Base-by-base conservation (phyloP, 2,329 filamentous ascomycete genomes). In the Clarireedia monteithiana region DNA sequence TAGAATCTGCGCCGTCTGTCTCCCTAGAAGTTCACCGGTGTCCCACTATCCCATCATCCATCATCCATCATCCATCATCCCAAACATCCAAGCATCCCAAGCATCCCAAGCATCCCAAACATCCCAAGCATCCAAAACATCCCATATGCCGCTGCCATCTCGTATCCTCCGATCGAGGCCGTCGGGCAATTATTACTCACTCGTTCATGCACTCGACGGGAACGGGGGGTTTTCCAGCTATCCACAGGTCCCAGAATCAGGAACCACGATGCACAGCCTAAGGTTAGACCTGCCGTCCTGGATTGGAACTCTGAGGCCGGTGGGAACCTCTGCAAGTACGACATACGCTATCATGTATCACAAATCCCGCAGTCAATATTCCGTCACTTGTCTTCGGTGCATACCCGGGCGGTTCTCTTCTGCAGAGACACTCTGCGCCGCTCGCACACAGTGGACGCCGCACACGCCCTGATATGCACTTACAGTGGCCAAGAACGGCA, bases 151-250 rank as follows among this genome's bases (percentile, higher is more conserved):
- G n/a, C 7, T 20, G 15, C 27, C 12, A 34, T n/a, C 27, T 53
- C 20, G 50, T 47, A 53, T 53, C 50, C 50, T 38, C 40, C 50
- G 40, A 38, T 39, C 50, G 17, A 53, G 40, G 40, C 23, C 39
- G 9, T 23, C 50, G 50, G 40, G 26, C 40, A 47, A 52, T 53
- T 53, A 17, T 48, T 48, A 53, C 51, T 53, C 34, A 30, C 42
- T 26, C 26, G 36, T 14, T 17, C 46, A 38, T 39, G 24, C 39
- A 42, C 17, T 42, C 23, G 10, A 47, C 20, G 17, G 42, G 34
- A 38, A 52, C 20, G 17, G 24, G 40, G 34, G 44, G 6, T 14
- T 42, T 20, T 38, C 48, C 48, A 50, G 30, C 20, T 23, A 36
- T 17, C 12, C 38, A 14, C 12, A 40, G 5, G 15, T 42, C n/a